These are phyloP conservation scores for Populus hybrid DNA, from an alignment of 441 rosid genomes.

Conservation along the genomic window DNA sequence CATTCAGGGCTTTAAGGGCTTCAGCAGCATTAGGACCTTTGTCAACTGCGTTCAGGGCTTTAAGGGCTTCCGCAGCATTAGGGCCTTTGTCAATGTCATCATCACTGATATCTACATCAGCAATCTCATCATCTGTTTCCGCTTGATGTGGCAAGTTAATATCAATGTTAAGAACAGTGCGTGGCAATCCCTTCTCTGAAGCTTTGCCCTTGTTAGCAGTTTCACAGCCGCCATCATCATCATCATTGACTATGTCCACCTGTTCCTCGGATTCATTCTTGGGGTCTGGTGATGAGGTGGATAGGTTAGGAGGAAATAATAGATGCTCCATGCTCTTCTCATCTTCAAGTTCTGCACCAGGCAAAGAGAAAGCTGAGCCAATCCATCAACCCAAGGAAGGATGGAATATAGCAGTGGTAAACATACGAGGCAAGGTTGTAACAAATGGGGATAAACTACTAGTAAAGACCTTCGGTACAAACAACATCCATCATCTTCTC, in stretches of 20 bases:
- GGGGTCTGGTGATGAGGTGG: constrained; percentile 24
- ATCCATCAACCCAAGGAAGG: neutral
- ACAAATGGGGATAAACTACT: neutral
- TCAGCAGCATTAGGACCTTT: constrained; percentile 73
- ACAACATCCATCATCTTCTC: neutral
- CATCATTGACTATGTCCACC: constrained; percentile 42
- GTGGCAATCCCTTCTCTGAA: constrained; percentile 33
- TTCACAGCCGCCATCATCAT: constrained; percentile 30
- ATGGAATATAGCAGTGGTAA: neutral
- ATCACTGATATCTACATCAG: constrained; percentile 75
- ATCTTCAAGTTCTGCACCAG: constrained; percentile 30
- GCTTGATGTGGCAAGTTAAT: constrained; percentile 37
- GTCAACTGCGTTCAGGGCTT: constrained; percentile 64
- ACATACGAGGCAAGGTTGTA: neutral
- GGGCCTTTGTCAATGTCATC: constrained; percentile 52
- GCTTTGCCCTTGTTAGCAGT: constrained; percentile 40
- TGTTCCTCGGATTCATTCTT: constrained; percentile 46
- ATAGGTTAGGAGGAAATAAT: constrained; percentile 37
- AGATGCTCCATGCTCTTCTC: constrained; percentile 29
- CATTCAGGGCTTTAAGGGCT: constrained; percentile 79
- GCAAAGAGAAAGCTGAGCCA: constrained; percentile 2
- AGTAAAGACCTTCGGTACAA: neutral
- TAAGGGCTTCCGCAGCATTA: constrained; percentile 86
- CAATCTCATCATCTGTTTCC: constrained; percentile 70
- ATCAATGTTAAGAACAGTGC: constrained; percentile 49